Conservation (phyloP, 2,329 filamentous ascomycete species). For the Xenoacremonium recifei region DNA sequence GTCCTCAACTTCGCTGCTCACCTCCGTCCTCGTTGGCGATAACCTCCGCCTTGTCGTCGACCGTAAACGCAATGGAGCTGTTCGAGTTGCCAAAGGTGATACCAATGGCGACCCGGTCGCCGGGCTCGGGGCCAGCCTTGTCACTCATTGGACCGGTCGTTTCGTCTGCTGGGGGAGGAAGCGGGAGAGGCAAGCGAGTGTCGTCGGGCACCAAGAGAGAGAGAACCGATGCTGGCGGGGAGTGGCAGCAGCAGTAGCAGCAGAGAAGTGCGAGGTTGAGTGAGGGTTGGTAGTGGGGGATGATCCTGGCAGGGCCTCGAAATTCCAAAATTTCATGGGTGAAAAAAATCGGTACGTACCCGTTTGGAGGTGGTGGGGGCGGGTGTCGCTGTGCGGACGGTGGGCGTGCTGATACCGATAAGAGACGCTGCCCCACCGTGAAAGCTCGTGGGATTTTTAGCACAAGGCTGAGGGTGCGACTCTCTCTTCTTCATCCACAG, state of each 20-base stretch:
- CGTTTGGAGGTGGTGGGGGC: conserved; percentile 13
- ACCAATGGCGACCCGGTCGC: conserved; percentile 75
- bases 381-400: conserved; percentile 13
- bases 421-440: conserved; percentile 10
- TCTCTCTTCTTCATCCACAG: conserved; percentile 3
- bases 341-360: conserved; percentile 21
- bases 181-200: conserved; percentile 4
- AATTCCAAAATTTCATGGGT: conserved; percentile 13
- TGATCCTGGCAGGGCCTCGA: conserved; percentile 1
- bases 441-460: conserved; percentile 7
- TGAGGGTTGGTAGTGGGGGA: conserved; percentile 23
- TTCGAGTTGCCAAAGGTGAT: conserved; percentile 98
- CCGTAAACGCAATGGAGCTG: conserved; percentile 92
- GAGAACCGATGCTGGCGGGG: conserved; percentile 6
- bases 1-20: conserved; percentile 48
- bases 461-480: conserved; percentile 8
- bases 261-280: conserved; percentile 19
- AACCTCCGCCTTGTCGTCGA: conserved; percentile 92
- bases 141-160: conserved; percentile 42
- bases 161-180: conserved; percentile 1
- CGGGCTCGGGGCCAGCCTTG: conserved; percentile 48
- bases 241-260: conserved; percentile 9
- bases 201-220: conserved; percentile 3
- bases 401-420: conserved; percentile 14
- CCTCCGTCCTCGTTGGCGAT: conserved; percentile 99